Percentiles rank a stretch among this genome's conserved stretches.
phyloP scores from a whole-genome alignment of 257 asterid species.

The Solanum neorickii region DNA sequence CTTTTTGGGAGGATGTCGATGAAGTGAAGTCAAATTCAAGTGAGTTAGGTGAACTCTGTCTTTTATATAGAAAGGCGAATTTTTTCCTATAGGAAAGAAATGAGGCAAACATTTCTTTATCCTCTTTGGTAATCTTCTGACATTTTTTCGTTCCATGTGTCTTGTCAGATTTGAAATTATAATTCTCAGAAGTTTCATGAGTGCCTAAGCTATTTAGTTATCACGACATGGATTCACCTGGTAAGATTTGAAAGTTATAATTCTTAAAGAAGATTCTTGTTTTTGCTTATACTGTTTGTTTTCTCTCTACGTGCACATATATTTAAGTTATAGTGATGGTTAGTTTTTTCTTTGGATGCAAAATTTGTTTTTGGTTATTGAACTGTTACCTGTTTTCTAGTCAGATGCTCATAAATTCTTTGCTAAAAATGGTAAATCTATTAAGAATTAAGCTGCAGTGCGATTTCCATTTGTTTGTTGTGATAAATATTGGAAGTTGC shows the following conservation, averaged over 20 bases:
- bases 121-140: background rate
- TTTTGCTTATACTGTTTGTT: background rate
- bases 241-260: background rate
- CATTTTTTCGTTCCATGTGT: background rate
- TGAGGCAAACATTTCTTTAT: background rate
- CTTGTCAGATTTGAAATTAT: background rate
- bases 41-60: background rate
- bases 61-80: background rate
- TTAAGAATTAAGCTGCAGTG: background rate
- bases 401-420: background rate
- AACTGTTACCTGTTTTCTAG: background rate
- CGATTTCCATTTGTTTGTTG: background rate
- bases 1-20: background rate
- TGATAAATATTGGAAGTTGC: background rate
- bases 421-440: background rate
- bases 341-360: background rate
- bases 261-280: background rate
- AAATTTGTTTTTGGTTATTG: background rate
- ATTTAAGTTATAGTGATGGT: background rate
- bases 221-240: background rate
- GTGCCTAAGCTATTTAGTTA: background rate
- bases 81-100: background rate
- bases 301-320: background rate
- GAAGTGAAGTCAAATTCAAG: background rate
- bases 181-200: background rate